phyloP scores from a whole-genome alignment of 108 stramenopile species.

The Nitzschia inconspicua region DNA sequence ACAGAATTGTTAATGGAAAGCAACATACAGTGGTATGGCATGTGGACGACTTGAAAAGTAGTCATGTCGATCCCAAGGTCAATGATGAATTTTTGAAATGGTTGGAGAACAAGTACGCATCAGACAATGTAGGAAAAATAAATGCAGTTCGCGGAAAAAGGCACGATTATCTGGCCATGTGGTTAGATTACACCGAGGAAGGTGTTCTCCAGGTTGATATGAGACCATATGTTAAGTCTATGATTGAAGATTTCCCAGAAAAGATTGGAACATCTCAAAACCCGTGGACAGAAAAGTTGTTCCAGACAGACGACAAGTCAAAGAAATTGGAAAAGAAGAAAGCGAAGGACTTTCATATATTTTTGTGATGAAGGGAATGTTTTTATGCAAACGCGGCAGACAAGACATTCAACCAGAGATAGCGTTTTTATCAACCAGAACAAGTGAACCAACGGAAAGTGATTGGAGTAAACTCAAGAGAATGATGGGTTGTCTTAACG shows the following conservation, averaged over 20 bases:
- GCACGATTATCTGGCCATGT: too few species aligned
- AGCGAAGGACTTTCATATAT: neutral
- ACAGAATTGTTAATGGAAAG: conserved; percentile 22
- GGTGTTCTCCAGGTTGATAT: conserved; percentile 4
- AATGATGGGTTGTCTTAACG: too few species aligned
- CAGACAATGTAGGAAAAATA: conserved; percentile 8
- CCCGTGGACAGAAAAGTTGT: conserved; percentile 26
- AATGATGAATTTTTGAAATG: conserved; percentile 5
- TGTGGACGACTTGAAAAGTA: conserved; percentile 55
- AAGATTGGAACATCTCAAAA: neutral
- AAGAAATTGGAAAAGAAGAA: neutral
- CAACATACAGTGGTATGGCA: conserved; percentile 44
- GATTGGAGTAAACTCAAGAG: too few species aligned
- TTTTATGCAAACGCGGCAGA: too few species aligned
- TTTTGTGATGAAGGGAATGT: too few species aligned
- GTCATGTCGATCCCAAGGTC: conserved; percentile 19
- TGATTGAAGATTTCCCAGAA: too few species aligned
- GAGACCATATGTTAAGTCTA: neutral
- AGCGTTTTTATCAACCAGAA: too few species aligned
- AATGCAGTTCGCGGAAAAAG: neutral
- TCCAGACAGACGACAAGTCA: conserved; percentile 12
- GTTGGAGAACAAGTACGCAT: neutral
- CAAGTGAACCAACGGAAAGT: too few species aligned
- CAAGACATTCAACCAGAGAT: too few species aligned
- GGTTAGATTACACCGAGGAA: neutral